Percentiles rank a stretch among this genome's conserved stretches.
phyloP scores from a whole-genome alignment of 202 grass and related monocot species.

The Schoenoplectus tabernaemontani region DNA sequence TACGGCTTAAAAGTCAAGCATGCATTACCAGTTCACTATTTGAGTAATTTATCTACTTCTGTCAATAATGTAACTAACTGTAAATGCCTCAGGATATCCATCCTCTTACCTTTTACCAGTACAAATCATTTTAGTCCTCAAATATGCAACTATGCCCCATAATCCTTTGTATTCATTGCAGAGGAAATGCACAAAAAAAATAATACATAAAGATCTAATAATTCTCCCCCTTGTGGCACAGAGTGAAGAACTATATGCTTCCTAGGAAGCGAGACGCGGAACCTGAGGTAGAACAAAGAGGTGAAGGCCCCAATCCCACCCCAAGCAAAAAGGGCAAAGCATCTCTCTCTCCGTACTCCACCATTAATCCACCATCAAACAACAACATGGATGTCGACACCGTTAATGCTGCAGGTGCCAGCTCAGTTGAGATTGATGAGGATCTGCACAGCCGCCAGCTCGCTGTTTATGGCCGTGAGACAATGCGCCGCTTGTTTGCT shows the following conservation, averaged over 20 bases:
- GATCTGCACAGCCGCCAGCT: conserved; percentile 26
- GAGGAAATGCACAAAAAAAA: not conserved
- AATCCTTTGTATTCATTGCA: not conserved
- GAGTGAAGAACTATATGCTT: conserved; percentile 44
- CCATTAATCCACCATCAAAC: conserved; percentile 11
- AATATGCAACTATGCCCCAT: not conserved
- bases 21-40: not conserved
- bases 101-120: not conserved
- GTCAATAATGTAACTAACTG: not conserved
- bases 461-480: conserved; percentile 29
- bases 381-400: not conserved
- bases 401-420: not conserved
- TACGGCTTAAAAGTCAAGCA: not conserved
- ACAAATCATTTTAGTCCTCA: not conserved
- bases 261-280: conserved; percentile 33
- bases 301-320: conserved; percentile 7
- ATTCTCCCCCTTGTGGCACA: conserved; percentile 16
- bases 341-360: conserved; percentile 2
- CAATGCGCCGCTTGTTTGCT: conserved; percentile 35
- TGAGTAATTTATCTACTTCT: not conserved
- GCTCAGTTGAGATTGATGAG: conserved; percentile 7
- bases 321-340: conserved; percentile 22
- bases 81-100: not conserved
- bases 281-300: conserved; percentile 33
- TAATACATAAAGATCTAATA: not conserved